Evolutionary conservation across 495 filamentous ascomycete species (phyloP), one percentile per base, ranked within the genome.

Genomic region (Penicillium goetzii): DNA sequence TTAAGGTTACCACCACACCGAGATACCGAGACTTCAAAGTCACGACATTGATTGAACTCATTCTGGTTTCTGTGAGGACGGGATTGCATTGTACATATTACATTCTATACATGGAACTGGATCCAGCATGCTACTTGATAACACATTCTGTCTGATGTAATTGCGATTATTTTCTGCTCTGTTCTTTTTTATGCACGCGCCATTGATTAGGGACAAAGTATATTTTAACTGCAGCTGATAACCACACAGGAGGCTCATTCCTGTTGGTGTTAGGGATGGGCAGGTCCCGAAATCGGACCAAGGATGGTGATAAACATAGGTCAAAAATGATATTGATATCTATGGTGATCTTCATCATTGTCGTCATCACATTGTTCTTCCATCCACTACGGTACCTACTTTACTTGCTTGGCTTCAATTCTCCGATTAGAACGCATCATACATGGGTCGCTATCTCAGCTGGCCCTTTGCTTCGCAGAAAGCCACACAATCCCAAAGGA

Each of bases 71-170:
- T 63, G 15, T 52, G 53, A 61, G 56, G n/a, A n/a, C n/a, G n/a
- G n/a, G 58, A 67, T 67, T 67, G 45, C 65, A 63, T 67, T 67
- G 58, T 67, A 61, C n/a, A 67, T 64, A 67, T 61, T 57, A 41
- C 32, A 14, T 53, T 40, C 38, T 60, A 28, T 40, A 50, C 19
- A 56, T 56, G 43, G 58, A 65, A 56, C 62, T 60, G 57, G 51
- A 60, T 57, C 56, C 43, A 17, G 17, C 41, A 56, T 60, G 7
- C 23, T 32, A 55, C 52, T 55, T 53, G 26, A 41, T 56, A 30
- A 51, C 32, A 25, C 47, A 33, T 23, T 33, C 11, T 36, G 45
- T 50, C 4, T 9, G 47, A 15, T 28, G 45, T 8, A 50, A 15
- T 50, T 26, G 47, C 23, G 47, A 50, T 45, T 10, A 10, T 17